Evolutionary conservation across 1,284 basidiomycete genomes (phyloP), one percentile per base, ranked within the genome.

Genomic region (Sanghuangporus baumii): DNA sequence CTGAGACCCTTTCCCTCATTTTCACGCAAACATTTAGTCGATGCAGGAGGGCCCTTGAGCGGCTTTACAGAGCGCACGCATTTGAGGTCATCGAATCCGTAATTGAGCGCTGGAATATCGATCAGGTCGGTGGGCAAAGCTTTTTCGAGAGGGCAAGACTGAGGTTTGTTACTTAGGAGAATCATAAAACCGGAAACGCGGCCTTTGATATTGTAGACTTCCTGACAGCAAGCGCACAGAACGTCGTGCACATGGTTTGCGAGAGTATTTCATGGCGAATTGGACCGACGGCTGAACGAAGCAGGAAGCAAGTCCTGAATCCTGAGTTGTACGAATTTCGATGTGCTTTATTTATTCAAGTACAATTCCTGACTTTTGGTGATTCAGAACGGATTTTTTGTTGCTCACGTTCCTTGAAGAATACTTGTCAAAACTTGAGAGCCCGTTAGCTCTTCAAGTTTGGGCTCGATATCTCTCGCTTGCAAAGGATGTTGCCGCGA

Each of bases 381-480:
- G 67, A 56, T 34, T 18, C 31, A 93, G 91, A 61, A 80, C 83
- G 23, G 91, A 93, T 65, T 73, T 74, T 11, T 79, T 81, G 8
- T 70, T 94, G 20, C 94, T 94, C 78, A 83, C 80, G 43, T 98
- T 98, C 74, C 79, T 98, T 40, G 94, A 98, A 69, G 85, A 87
- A 62, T 98, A 98, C 71, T 74, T 97, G n/a, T 76, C 76, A 20
- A 84, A 88, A 6, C 75, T 99, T 55, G 96, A 98, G 73, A 92
- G 93, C 1, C 91, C 94, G 0, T 79, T 96, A 20, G 94, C 93
- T 1, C 80, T 94, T 4, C 96, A 98, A 75, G 91, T 98, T 6
- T 98, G 96, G 96, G 77, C 78, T 59, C 83, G 91, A 18, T 88
- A 90, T 70, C 79, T 93, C 66, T 82, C 88, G 40, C 79, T 98